Conservation (phyloP, 2,329 filamentous ascomycete species). For the Arthrobotrys sphaeroides region DNA sequence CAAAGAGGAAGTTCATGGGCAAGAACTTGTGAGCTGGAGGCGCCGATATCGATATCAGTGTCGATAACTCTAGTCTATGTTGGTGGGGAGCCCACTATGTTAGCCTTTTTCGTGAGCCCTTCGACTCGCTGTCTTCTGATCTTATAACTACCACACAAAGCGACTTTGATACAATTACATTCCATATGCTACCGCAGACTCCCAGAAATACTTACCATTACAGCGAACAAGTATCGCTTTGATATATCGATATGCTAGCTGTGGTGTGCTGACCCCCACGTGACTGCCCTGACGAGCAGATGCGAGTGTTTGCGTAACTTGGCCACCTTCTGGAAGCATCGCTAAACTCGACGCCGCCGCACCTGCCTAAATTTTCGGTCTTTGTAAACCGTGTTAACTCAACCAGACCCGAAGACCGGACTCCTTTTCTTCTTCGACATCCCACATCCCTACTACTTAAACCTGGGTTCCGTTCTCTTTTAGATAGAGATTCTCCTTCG, state of each 20-base stretch:
- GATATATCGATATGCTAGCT: no score
- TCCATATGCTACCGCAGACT: not conserved
- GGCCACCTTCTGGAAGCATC: conserved; percentile 53
- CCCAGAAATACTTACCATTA: no score
- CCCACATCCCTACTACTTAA: conserved; percentile 27
- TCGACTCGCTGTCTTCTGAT: no score
- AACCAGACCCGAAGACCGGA: conserved; percentile 9
- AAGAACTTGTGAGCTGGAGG: conserved; percentile 74
- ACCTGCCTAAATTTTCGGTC: conserved; percentile 50
- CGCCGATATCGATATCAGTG: no score
- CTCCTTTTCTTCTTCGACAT: conserved; percentile 43
- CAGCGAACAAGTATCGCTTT: no score
- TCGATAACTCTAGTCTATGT: no score
- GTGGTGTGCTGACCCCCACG: conserved; percentile 13
- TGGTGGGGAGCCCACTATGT: not conserved
- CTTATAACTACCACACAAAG: not conserved
- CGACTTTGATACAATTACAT: not conserved
- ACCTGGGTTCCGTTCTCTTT: not conserved
- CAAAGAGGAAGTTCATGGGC: conserved; percentile 99
- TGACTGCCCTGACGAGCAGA: no score
- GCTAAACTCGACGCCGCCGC: conserved; percentile 33
- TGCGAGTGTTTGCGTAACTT: conserved; percentile 34
- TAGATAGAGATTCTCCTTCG: not conserved
- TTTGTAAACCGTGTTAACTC: conserved; percentile 54
- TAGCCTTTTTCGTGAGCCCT: not conserved